Evolutionary conservation across 139 green algal species (phyloP).

Genomic region (Picochlorum costavermella): DNA sequence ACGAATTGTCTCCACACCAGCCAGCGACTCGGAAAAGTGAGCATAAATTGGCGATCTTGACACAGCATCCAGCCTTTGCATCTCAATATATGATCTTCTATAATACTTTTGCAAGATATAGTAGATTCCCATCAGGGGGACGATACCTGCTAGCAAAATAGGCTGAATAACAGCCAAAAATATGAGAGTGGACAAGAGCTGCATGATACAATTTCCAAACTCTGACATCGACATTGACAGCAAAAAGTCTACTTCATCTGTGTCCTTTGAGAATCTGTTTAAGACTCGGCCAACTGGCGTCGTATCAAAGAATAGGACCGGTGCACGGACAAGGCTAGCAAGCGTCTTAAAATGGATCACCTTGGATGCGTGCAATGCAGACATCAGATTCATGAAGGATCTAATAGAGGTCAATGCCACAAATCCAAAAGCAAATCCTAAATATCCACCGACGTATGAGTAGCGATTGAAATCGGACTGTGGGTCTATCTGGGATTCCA

Average conservation of each 20-base stretch:
- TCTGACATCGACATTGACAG: constrained; percentile 53
- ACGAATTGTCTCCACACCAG: constrained; percentile 63
- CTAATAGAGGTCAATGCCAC: constrained; percentile 20
- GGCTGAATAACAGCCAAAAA: constrained; percentile 51
- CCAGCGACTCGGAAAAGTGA: constrained; percentile 55
- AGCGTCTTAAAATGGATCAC: constrained; percentile 29
- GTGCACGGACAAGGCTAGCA: constrained; percentile 24
- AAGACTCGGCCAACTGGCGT: constrained; percentile 83
- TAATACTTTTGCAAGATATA: constrained; percentile 51
- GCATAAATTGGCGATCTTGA: constrained; percentile 75
- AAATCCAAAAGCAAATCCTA: constrained; percentile 40
- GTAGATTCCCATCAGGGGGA: constrained; percentile 66
- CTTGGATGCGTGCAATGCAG: constrained; percentile 23
- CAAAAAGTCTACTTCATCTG: constrained; percentile 73
- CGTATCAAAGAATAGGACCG: constrained; percentile 89
- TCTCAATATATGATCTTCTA: constrained; percentile 76
- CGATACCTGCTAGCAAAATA: constrained; percentile 39
- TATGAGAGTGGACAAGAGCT: constrained; percentile 55
- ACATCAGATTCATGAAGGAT: constrained; percentile 30
- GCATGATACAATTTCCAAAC: constrained; percentile 45
- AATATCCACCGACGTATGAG: constrained; percentile 32
- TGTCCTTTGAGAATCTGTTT: constrained; percentile 83
- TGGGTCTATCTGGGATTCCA: background rate
- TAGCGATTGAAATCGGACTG: constrained; percentile 9
- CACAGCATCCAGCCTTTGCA: constrained; percentile 84